Evolutionary conservation across 2,329 filamentous ascomycete genomes (phyloP), one percentile per base, ranked within the genome.

Genomic region (Apiospora koreana): DNA sequence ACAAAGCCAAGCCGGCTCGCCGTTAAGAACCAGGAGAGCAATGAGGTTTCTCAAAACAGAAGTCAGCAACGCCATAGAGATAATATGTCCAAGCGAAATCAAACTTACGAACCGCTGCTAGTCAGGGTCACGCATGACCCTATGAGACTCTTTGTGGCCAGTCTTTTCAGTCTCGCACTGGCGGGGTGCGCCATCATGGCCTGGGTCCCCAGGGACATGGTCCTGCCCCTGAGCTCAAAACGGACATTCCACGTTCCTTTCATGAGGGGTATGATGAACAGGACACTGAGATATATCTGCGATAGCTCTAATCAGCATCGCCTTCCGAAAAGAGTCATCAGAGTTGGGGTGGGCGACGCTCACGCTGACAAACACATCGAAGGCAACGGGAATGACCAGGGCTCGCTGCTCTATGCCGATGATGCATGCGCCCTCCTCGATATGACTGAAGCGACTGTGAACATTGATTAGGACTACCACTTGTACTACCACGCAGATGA

Each of bases 1-100:
- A 18, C 64, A 66, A 8, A 66, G 64, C 64, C 64, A 66, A 12
- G 64, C 64, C 23, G 64, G 64, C 64, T 66, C 23, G n/a, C 64
- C 64, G 23, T 66, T 10, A 4, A 66, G 64, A 16, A 66, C 38
- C 41, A 66, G 41, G 18, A 66, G 35, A 16, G 38, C 64, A 25
- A 66, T 21, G 1, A 66, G 64, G n/a, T 66, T 66, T n/a, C 64
- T 66, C 18, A 12, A 3, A 18, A n/a, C 7, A 54, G n/a, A 21
- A 2, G 48, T 54, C 48, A 21, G 48, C 48, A 21, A 21, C 14
- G 6, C 31, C 18, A 2, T 31, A 31, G 1, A 21, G 7, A 1
- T 21, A 9, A 31, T 5, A 9, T 21, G 5, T 48, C n/a, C 10
- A 25, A 1, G n/a, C n/a, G 10, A 9, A n/a, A 12, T 10, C n/a